These are phyloP conservation scores for Podospora pseudopauciseta DNA, from an alignment of 495 filamentous ascomycete species.

Conservation along the genomic window DNA sequence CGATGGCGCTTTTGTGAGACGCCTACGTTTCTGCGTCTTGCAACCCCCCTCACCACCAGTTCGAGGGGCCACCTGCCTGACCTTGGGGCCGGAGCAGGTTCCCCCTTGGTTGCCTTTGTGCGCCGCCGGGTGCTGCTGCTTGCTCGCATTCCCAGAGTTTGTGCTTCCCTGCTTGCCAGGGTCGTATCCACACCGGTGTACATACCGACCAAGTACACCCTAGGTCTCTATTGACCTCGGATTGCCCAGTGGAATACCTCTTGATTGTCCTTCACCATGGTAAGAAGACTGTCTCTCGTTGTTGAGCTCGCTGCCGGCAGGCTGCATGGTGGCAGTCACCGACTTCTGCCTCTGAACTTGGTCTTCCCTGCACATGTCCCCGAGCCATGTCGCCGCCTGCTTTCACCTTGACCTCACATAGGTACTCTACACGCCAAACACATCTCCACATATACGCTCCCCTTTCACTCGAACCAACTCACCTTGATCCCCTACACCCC, in stretches of 20 bases:
- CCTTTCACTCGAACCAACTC: neutral
- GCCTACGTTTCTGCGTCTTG: slow-evolving; percentile 16
- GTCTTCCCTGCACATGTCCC: slow-evolving; percentile 10
- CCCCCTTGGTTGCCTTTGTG: slow-evolving; percentile 16
- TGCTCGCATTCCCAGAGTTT: slow-evolving; percentile 18
- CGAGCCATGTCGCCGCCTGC: neutral
- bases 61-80: slow-evolving; percentile 12
- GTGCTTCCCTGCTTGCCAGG: slow-evolving; percentile 9
- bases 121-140: slow-evolving; percentile 17
- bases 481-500: neutral
- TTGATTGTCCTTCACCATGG: slow-evolving; percentile 35
- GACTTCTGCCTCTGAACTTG: slow-evolving; percentile 20
- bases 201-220: slow-evolving; percentile 26
- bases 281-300: slow-evolving; percentile 34
- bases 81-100: slow-evolving; percentile 2
- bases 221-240: slow-evolving; percentile 24
- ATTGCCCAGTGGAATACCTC: slow-evolving; percentile 36
- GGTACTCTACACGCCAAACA: neutral
- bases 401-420: neutral
- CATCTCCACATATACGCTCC: neutral
- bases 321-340: slow-evolving; percentile 33
- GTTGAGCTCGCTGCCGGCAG: slow-evolving; percentile 26
- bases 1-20: slow-evolving; percentile 34
- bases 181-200: slow-evolving; percentile 26
- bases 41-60: slow-evolving; percentile 24